Percentiles rank a stretch among this genome's conserved stretches.
Evolutionary conservation across 2,329 filamentous ascomycete species (phyloP).

Genomic region (Escovopsis sp.): DNA sequence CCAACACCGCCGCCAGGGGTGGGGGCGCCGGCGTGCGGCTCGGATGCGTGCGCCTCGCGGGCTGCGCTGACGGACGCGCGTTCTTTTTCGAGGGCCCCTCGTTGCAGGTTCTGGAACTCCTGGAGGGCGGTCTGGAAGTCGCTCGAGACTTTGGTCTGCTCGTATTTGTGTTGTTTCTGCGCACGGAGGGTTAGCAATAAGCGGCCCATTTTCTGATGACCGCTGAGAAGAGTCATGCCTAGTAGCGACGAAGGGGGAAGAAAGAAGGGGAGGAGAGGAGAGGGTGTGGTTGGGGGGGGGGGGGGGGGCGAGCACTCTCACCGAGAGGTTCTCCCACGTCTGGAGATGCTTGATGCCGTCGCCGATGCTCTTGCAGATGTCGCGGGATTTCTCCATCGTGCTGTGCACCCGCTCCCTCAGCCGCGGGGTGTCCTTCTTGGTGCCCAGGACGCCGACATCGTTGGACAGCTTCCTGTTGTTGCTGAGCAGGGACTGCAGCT

Average conservation of each 20-base stretch:
- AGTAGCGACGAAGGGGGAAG: too few species aligned
- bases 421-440: conserved; percentile 78
- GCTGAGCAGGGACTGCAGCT: conserved; percentile 76
- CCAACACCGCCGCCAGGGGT: conserved; percentile 5
- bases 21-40: conserved; percentile 20
- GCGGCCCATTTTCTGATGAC: too few species aligned
- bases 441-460: conserved; percentile 75
- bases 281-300: too few species aligned
- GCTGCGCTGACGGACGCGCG: conserved; percentile 73
- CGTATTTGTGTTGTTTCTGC: conserved; percentile 89
- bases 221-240: too few species aligned
- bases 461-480: conserved; percentile 75
- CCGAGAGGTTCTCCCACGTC: conserved; percentile 69
- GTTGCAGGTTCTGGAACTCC: conserved; percentile 88
- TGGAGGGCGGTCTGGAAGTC: conserved; percentile 81
- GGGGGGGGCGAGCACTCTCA: conserved; percentile 24
- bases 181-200: conserved; percentile 1
- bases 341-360: conserved; percentile 90
- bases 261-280: too few species aligned
- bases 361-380: conserved; percentile 79
- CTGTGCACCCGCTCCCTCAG: conserved; percentile 83
- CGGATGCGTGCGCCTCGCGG: conserved; percentile 60
- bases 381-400: conserved; percentile 71
- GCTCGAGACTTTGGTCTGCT: conserved; percentile 83
- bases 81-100: conserved; percentile 81